Percentiles rank a stretch among this genome's conserved stretches.
Conservation (phyloP, 768 basidiomycete species). For the Mycena polygramma region DNA sequence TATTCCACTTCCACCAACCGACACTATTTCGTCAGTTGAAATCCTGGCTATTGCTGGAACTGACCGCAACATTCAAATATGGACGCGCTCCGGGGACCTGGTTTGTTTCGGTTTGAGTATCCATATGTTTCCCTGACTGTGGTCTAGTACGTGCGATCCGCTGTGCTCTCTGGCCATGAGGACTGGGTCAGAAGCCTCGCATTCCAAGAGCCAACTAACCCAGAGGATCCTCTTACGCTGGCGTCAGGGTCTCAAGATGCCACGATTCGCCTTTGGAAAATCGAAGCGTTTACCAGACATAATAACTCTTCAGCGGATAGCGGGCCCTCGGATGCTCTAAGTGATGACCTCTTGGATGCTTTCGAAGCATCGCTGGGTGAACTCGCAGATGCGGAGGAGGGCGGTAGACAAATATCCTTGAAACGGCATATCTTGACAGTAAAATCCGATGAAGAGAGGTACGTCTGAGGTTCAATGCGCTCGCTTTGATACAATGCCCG, state of each 20-base stretch:
- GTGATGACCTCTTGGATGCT: constrained; percentile 85
- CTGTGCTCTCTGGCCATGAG: constrained; percentile 85
- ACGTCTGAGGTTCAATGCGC: constrained; percentile 33
- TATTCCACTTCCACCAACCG: constrained; percentile 3
- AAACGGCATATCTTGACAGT: constrained; percentile 86
- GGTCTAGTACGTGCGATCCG: constrained; percentile 70
- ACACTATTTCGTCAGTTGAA: constrained; percentile 53
- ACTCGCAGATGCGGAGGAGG: constrained; percentile 79
- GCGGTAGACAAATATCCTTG: constrained; percentile 88
- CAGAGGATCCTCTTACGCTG: constrained; percentile 69
- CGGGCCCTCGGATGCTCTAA: constrained; percentile 48
- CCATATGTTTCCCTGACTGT: neutral
- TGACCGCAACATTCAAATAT: constrained; percentile 83
- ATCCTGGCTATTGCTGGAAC: constrained; percentile 90
- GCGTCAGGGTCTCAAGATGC: constrained; percentile 97
- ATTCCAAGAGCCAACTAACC: constrained; percentile 60
- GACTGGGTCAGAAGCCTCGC: constrained; percentile 93
- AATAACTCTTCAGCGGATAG: constrained; percentile 38
- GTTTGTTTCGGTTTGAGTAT: constrained; percentile 52
- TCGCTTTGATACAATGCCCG: constrained; percentile 13
- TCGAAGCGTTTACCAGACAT: constrained; percentile 64
- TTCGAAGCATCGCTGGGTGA: constrained; percentile 89
- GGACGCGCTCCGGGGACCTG: constrained; percentile 70
- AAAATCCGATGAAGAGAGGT: constrained; percentile 60
- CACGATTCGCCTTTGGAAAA: constrained; percentile 93